These are phyloP conservation scores for Neurospora sp. DNA, from an alignment of 495 filamentous ascomycete genomes.

Conservation along the genomic window DNA sequence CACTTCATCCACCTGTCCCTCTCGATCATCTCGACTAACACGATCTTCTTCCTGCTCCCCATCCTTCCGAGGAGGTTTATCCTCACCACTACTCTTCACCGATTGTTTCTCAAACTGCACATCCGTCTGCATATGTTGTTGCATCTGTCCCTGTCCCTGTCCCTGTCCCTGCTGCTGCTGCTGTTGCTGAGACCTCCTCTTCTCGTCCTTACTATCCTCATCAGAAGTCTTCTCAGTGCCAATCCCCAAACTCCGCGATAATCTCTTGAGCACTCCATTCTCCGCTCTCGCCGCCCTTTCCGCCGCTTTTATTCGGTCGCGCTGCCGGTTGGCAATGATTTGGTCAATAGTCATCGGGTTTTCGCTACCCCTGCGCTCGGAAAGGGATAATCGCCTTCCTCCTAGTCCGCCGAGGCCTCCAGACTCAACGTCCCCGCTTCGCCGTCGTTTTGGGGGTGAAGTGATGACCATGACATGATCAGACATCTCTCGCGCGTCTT, in stretches of 20 bases:
- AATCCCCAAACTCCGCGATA: background rate
- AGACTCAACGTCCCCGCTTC: background rate
- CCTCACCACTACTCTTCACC: background rate
- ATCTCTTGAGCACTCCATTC: background rate
- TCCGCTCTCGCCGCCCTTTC: background rate
- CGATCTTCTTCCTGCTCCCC: background rate
- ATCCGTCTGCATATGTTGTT: background rate
- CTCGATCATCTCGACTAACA: background rate
- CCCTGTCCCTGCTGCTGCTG: background rate
- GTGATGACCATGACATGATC: slow-evolving; percentile 11
- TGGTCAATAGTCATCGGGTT: background rate
- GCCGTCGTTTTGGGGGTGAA: background rate
- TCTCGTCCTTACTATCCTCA: background rate
- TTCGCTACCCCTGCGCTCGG: background rate
- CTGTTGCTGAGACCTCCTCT: background rate
- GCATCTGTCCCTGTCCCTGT: background rate
- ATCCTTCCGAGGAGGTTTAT: background rate
- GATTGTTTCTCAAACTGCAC: background rate
- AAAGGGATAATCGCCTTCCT: background rate
- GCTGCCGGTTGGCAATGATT: background rate
- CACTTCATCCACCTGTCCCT: background rate
- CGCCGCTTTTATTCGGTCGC: background rate
- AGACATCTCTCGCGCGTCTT: slow-evolving; percentile 27
- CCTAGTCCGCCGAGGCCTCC: background rate
- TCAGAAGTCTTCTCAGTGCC: background rate